These are phyloP conservation scores for Botrytis hyacinthi DNA, from an alignment of 2,329 filamentous ascomycete species.

Conservation along the genomic window DNA sequence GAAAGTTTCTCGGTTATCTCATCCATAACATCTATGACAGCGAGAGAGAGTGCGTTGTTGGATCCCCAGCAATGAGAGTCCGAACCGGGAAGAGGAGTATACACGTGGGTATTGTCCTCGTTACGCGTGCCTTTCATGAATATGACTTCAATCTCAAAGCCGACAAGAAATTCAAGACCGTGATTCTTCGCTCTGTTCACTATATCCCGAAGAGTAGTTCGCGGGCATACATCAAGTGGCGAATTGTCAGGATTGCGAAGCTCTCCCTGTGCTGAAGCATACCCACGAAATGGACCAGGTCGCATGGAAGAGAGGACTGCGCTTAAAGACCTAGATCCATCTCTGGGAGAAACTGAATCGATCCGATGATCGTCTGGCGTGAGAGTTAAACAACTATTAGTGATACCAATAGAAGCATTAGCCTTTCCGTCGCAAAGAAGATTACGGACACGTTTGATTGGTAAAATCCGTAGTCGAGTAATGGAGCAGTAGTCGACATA, in stretches of 20 bases:
- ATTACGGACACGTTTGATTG: conserved; percentile 55
- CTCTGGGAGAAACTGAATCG: conserved; percentile 54
- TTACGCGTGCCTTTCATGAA: conserved; percentile 52
- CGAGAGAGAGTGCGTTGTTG: conserved; percentile 58
- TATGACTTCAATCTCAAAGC: conserved; percentile 80
- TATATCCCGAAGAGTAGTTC: conserved; percentile 57
- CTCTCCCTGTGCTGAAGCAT: conserved; percentile 65
- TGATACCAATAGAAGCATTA: conserved; percentile 52
- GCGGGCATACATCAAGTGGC: conserved; percentile 58
- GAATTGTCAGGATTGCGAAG: conserved; percentile 59
- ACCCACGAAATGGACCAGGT: conserved; percentile 55
- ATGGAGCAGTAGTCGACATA: conserved; percentile 78
- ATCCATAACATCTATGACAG: conserved; percentile 57
- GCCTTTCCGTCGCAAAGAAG: conserved; percentile 42
- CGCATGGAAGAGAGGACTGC: conserved; percentile 65
- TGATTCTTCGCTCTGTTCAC: conserved; percentile 51
- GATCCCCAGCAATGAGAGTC: conserved; percentile 70
- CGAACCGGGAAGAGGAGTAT: conserved; percentile 49
- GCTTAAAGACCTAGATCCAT: conserved; percentile 64
- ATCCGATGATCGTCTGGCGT: conserved; percentile 64
- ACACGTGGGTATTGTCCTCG: conserved; percentile 37
- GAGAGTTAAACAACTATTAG: conserved; percentile 62
- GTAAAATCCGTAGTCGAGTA: conserved; percentile 64
- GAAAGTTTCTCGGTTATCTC: conserved; percentile 63
- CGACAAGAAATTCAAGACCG: conserved; percentile 61